phyloP scores from a whole-genome alignment of 73 alveolate species.

The Paramecium tetraurelia region DNA sequence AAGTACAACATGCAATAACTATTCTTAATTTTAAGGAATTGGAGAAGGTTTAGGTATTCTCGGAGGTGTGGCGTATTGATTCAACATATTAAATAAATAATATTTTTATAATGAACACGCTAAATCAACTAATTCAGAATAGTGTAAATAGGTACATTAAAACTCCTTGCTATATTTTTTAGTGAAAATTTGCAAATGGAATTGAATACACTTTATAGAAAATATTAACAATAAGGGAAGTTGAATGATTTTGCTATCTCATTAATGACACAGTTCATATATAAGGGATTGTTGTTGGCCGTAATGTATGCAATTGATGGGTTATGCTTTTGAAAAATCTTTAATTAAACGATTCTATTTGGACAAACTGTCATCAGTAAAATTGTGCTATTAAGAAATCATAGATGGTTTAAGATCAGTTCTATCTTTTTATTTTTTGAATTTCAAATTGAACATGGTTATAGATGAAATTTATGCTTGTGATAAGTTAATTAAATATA shows the following conservation, averaged over 20 bases:
- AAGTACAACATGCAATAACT: background rate
- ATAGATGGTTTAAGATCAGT: background rate
- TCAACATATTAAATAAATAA: background rate
- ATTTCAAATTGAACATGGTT: background rate
- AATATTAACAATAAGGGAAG: background rate
- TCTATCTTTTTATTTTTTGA: background rate
- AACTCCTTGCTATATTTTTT: background rate
- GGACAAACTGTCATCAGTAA: conserved; percentile 33
- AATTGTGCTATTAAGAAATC: background rate
- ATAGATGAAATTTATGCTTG: background rate
- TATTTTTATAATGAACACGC: background rate
- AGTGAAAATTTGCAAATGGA: conserved; percentile 26
- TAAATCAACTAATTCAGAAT: background rate
- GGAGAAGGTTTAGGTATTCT: background rate
- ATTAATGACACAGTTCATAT: background rate
- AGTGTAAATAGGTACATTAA: background rate
- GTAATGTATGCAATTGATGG: background rate
- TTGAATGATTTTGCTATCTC: background rate
- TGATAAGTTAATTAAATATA: too few species aligned
- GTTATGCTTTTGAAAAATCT: background rate
- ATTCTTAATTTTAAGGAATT: background rate
- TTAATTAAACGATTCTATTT: background rate
- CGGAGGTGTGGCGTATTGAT: background rate
- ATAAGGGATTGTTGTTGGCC: conserved; percentile 1
- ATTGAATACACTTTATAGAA: background rate